Evolutionary conservation across 352 stramenopile genomes (phyloP), one percentile per base, ranked within the genome.

Genomic region (Pythium pyrilobum): DNA sequence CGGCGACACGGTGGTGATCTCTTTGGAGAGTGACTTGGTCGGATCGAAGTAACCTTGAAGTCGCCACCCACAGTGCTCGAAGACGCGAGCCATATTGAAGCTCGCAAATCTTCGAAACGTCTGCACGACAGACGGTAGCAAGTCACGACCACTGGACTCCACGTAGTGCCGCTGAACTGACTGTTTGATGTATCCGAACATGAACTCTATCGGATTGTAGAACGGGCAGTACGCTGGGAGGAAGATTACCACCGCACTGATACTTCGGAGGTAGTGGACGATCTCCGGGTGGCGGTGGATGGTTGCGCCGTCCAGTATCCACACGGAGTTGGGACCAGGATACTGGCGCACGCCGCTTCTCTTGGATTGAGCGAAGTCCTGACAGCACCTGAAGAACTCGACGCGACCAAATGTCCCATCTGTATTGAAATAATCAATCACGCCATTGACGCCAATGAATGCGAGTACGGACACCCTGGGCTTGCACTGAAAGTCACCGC

Each of bases 161-260:
- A 12, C 12, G 29, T 34, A 34, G 29, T 12, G 12, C 29, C 29
- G 29, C 12, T 34, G 29, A 12, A 34, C n/a, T n/a, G 25, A 5
- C 11, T 23, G 21, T 21, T 49, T 62, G 0, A 51, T 18, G 24
- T 62, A 66, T 0, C 64, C 60, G 16, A 69, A 77, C 8, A 71
- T 0, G n/a, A 56, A 66, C 13, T 71, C 60, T n/a, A 69, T 76
- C 0, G 56, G 64, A 33, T 72, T 67, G 37, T 70, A 63, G 52
- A 72, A 70, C 13, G 59, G 60, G 29, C 56, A 72, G 8, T 65
- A 72, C 0, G 52, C 56, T 5, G 59, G 64, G 9, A 69, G 33
- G 16, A 73, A 66, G 11, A 68, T 62, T 5, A 52, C 32, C 0
- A 66, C 49, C 6, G 67, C 28, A 0, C 64, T 57, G 29, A 74